phyloP scores from a whole-genome alignment of 345 rosid species.

The Eucalyptus tenuipes region DNA sequence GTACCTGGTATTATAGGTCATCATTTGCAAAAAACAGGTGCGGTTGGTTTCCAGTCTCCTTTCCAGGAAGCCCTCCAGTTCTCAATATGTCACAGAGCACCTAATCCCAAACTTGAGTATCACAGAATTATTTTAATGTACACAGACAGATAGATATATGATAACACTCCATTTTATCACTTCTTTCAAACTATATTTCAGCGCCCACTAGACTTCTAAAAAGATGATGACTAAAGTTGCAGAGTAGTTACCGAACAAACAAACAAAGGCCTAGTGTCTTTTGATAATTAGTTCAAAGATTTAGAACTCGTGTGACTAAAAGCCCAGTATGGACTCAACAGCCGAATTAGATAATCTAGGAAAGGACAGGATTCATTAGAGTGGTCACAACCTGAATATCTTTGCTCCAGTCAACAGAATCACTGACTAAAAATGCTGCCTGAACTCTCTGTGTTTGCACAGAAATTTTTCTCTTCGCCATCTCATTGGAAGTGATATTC shows the following conservation, averaged over 20 bases:
- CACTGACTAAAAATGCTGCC: slow-evolving; percentile 83
- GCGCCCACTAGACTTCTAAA: not conserved
- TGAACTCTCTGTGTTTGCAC: slow-evolving; percentile 43
- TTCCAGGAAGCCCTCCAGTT: too few relatives aligned
- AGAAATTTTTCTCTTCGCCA: not conserved
- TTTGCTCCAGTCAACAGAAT: slow-evolving; percentile 89
- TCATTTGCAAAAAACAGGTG: too few relatives aligned
- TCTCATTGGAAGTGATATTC: too few relatives aligned
- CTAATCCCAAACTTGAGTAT: too few relatives aligned
- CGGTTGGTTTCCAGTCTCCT: too few relatives aligned
- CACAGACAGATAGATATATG: too few relatives aligned
- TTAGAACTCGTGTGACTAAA: not conserved
- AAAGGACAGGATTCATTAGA: not conserved
- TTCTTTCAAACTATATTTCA: not conserved
- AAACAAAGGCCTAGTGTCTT: not conserved
- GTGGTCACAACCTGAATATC: slow-evolving; percentile 59
- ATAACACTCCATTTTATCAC: not conserved
- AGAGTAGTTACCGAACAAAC: not conserved
- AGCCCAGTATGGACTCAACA: not conserved
- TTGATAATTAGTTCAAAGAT: not conserved
- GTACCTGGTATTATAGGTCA: too few relatives aligned
- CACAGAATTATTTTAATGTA: too few relatives aligned
- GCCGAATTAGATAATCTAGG: not conserved
- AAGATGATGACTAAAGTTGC: not conserved
- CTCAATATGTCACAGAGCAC: too few relatives aligned